phyloP scores from a whole-genome alignment of 257 asterid species.

The Rehmannia glutinosa region DNA sequence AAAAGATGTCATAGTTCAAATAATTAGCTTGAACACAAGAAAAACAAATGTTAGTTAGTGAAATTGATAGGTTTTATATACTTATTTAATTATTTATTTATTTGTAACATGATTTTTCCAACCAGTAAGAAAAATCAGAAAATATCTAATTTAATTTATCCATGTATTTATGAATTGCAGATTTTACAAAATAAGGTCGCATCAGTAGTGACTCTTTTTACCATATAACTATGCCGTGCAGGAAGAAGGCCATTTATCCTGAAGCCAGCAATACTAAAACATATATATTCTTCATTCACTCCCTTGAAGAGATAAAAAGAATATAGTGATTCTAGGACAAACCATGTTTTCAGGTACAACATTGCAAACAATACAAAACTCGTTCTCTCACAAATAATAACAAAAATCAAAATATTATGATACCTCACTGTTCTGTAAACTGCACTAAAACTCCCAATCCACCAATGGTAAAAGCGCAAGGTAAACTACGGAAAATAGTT shows the following conservation, averaged over 20 bases:
- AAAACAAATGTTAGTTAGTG: too few species aligned
- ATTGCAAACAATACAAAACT: not conserved
- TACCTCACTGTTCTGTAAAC: not conserved
- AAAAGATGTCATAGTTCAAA: too few species aligned
- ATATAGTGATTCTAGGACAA: not conserved
- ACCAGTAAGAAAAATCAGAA: too few species aligned
- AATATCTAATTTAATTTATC: too few species aligned
- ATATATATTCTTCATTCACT: conserved; percentile 1
- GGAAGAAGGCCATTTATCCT: not conserved
- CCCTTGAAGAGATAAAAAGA: not conserved
- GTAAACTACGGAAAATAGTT: not conserved
- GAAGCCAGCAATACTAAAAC: not conserved
- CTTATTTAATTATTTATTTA: too few species aligned
- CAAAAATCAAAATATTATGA: not conserved
- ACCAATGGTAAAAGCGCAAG: conserved; percentile 5
- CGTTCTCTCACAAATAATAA: not conserved
- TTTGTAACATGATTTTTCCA: too few species aligned
- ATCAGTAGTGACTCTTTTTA: too few species aligned
- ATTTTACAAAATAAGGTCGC: too few species aligned
- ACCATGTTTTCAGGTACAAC: not conserved
- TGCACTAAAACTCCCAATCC: not conserved
- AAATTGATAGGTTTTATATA: too few species aligned
- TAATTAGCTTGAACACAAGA: too few species aligned
- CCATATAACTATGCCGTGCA: too few species aligned
- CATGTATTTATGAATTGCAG: too few species aligned